Evolutionary conservation across 2,329 filamentous ascomycete genomes (phyloP).

Genomic region (Botrytis pseudocinerea): DNA sequence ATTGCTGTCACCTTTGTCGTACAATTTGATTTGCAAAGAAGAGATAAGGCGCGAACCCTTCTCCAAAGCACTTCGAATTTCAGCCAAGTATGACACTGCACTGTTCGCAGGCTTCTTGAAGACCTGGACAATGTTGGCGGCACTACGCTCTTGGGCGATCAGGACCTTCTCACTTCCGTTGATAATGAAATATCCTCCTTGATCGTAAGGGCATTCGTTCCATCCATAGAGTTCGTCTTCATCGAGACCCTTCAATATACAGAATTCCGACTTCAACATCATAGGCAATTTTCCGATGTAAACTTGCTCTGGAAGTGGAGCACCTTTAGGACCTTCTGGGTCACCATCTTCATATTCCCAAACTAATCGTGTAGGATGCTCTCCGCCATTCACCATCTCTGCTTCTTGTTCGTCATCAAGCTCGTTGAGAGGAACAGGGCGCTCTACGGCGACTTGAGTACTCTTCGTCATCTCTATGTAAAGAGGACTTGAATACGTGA

Average conservation of each 20-base stretch:
- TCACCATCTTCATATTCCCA: constrained; percentile 58
- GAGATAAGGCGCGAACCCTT: constrained; percentile 95
- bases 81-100: constrained; percentile 87
- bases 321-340: constrained; percentile 48
- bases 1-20: constrained; percentile 77
- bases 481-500: constrained; percentile 91
- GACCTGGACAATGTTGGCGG: constrained; percentile 97
- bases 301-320: constrained; percentile 55
- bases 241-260: constrained; percentile 78
- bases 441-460: constrained; percentile 79
- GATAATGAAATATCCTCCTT: constrained; percentile 98
- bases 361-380: constrained; percentile 57
- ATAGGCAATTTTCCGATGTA: constrained; percentile 96
- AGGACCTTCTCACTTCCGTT: constrained; percentile 98
- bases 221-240: constrained; percentile 86
- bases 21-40: constrained; percentile 86
- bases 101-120: constrained; percentile 97
- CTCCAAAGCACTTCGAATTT: constrained; percentile 94
- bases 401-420: constrained; percentile 65
- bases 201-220: constrained; percentile 97
- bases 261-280: constrained; percentile 97
- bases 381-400: constrained; percentile 55
- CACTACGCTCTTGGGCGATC: constrained; percentile 95
- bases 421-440: constrained; percentile 64
- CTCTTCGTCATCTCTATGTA: constrained; percentile 87